phyloP scores from a whole-genome alignment of 2,329 filamentous ascomycete species.

The Xylariaceae sp. region DNA sequence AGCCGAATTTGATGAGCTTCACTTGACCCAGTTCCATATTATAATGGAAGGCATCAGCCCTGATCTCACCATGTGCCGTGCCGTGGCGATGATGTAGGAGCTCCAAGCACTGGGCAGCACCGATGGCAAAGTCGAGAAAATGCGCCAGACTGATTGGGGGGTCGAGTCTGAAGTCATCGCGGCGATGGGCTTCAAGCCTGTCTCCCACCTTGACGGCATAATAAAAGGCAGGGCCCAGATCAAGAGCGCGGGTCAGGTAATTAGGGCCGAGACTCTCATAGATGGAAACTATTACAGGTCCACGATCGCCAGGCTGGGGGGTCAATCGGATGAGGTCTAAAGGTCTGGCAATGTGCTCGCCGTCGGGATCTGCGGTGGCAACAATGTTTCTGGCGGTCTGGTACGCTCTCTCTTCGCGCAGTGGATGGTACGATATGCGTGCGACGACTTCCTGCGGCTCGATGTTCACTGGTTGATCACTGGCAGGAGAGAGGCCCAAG shows the following conservation, averaged over 20 bases:
- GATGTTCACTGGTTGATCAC: constrained; percentile 47
- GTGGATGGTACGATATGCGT: constrained; percentile 73
- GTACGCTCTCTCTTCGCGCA: constrained; percentile 83
- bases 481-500: constrained; percentile 32
- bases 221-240: constrained; percentile 75
- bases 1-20: constrained; percentile 80
- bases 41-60: constrained; percentile 88
- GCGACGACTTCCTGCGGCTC: constrained; percentile 68
- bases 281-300: constrained; percentile 71
- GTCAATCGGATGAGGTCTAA: constrained; percentile 74
- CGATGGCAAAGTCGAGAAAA: constrained; percentile 89
- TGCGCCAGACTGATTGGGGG: constrained; percentile 65
- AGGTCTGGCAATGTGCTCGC: constrained; percentile 73
- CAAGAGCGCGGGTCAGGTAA: constrained; percentile 64
- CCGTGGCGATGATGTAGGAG: constrained; percentile 86
- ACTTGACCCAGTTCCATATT: constrained; percentile 66
- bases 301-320: constrained; percentile 64
- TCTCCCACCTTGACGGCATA: constrained; percentile 51
- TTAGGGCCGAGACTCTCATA: constrained; percentile 77
- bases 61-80: constrained; percentile 84
- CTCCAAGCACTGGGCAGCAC: constrained; percentile 80
- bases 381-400: constrained; percentile 74
- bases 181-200: constrained; percentile 42
- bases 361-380: constrained; percentile 65
- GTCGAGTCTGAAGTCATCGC: constrained; percentile 44